These are phyloP conservation scores for Aspergillus sp. DNA, from an alignment of 2,329 filamentous ascomycete species.

Conservation along the genomic window DNA sequence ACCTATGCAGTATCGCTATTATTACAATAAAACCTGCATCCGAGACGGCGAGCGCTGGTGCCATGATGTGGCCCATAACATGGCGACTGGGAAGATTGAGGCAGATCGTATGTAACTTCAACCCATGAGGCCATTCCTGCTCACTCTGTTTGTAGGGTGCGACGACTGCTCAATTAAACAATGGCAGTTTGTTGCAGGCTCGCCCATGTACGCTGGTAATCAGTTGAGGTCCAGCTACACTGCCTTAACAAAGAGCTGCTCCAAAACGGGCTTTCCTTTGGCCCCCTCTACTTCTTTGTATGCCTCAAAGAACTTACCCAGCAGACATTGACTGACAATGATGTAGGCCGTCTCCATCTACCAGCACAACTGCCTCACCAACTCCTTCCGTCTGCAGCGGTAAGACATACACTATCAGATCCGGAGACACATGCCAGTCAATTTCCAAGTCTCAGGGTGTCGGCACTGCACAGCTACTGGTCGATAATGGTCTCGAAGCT, in stretches of 20 bases:
- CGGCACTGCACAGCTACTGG: constrained; percentile 1
- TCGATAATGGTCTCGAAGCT: not conserved
- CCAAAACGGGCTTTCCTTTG: constrained; percentile 3
- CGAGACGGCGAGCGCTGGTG: too few species aligned
- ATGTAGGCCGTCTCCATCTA: not conserved
- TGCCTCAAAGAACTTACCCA: not conserved
- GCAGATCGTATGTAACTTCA: too few species aligned
- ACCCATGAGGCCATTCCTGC: not conserved
- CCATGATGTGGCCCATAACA: too few species aligned
- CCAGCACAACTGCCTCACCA: not conserved
- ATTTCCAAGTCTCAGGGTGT: constrained; percentile 4
- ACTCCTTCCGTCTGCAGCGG: not conserved
- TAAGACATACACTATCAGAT: not conserved
- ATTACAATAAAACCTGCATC: too few species aligned
- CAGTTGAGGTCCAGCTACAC: constrained; percentile 1
- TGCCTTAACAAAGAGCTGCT: constrained; percentile 2
- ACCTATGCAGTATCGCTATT: too few species aligned
- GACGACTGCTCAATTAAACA: constrained; percentile 7
- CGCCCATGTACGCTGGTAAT: constrained; percentile 2
- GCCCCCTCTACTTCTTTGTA: not conserved
- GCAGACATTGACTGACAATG: not conserved
- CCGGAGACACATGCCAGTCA: constrained; percentile 3
- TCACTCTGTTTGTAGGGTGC: not conserved
- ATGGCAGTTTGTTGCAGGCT: constrained; percentile 4
- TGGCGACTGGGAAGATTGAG: too few species aligned